A percentile compares a stretch with the other conserved stretches of the same genome.
Conservation (phyloP, 108 stramenopile species). For the Schizochytrium sp. region DNA sequence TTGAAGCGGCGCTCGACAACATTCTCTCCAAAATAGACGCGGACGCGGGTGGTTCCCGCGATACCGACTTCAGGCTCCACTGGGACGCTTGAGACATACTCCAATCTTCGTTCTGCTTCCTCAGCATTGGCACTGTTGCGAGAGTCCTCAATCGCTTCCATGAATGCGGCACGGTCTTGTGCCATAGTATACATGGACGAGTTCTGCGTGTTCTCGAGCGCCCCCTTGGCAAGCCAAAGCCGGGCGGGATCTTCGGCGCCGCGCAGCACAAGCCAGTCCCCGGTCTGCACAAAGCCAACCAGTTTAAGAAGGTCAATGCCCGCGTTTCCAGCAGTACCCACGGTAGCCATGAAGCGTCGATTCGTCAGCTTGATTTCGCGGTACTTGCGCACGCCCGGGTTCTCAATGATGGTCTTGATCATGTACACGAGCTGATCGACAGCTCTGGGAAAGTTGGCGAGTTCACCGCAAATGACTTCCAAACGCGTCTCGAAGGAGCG, state of each 20-base stretch:
- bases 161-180: not conserved
- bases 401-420: not conserved
- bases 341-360: not conserved
- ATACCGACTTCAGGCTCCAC: not conserved
- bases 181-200: not conserved
- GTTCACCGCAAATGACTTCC: not conserved
- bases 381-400: slow-evolving; percentile 2
- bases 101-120: not conserved
- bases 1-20: not conserved
- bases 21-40: not conserved
- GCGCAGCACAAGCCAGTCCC: not conserved
- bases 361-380: not conserved
- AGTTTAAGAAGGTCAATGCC: not conserved
- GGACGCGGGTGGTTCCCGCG: not conserved
- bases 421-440: slow-evolving; percentile 3
- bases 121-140: not conserved
- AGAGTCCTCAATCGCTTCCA: not conserved
- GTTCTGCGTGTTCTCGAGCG: not conserved
- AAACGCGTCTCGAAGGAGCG: not conserved
- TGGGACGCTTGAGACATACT: not conserved
- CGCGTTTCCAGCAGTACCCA: not conserved
- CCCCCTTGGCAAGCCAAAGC: not conserved
- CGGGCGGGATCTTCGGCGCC: slow-evolving; percentile 1
- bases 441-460: not conserved
- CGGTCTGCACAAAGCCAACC: not conserved